Conservation (phyloP, 2,329 filamentous ascomycete species). For the Microascus cirrosus region DNA sequence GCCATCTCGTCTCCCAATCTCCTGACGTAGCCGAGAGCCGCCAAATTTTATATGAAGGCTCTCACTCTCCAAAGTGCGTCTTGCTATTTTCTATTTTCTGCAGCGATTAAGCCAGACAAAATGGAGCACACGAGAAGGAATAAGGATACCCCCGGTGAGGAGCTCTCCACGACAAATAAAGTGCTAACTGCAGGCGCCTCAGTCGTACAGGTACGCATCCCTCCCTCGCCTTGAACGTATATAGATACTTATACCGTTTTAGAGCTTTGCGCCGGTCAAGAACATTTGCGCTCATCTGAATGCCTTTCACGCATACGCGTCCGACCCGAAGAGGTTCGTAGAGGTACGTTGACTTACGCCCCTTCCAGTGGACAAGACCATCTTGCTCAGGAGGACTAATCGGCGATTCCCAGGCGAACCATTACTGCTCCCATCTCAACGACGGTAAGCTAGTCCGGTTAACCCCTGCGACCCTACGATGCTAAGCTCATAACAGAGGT, state of each 20-base stretch:
- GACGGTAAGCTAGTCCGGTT: background rate
- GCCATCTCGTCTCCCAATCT: too few species aligned
- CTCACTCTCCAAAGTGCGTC: too few species aligned
- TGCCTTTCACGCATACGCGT: slow-evolving; percentile 76
- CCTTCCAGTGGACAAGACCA: too few species aligned
- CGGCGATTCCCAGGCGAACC: slow-evolving; percentile 46
- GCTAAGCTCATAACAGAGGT: slow-evolving; percentile 41
- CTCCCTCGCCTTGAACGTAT: background rate
- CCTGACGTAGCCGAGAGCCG: too few species aligned
- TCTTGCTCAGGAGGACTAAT: too few species aligned
- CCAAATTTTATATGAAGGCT: too few species aligned
- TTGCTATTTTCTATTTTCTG: too few species aligned
- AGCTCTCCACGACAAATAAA: slow-evolving; percentile 42
- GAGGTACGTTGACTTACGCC: slow-evolving; percentile 15
- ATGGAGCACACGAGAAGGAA: background rate
- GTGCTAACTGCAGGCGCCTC: slow-evolving; percentile 51
- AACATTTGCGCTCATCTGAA: slow-evolving; percentile 75
- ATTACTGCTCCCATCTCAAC: slow-evolving; percentile 71
- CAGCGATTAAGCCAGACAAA: too few species aligned
- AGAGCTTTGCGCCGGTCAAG: slow-evolving; percentile 61
- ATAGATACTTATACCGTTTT: background rate
- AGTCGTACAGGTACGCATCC: slow-evolving; percentile 36
- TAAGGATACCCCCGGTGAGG: slow-evolving; percentile 26
- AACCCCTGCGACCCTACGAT: background rate
- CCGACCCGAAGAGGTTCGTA: slow-evolving; percentile 56